Conservation (phyloP, 2,329 filamentous ascomycete species). For the Polychaeton citri region DNA sequence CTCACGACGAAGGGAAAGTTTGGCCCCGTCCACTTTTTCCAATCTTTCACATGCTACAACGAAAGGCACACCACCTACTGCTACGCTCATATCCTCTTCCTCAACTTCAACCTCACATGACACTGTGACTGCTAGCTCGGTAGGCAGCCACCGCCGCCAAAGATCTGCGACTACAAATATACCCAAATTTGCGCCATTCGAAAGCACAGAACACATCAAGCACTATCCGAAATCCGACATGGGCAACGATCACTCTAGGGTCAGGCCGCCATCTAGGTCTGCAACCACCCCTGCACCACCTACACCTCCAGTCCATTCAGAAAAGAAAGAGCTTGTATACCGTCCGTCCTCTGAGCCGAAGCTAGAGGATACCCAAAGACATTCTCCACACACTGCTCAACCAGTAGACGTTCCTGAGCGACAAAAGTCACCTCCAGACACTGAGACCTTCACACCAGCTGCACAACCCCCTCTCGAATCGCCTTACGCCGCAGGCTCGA, state of each 20-base stretch:
- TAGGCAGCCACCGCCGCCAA: not conserved
- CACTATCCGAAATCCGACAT: not conserved
- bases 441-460: conserved; percentile 1
- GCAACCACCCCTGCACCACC: not conserved
- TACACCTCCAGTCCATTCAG: not conserved
- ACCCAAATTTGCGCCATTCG: not conserved
- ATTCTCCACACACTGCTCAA: not conserved
- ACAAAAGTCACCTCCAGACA: not conserved
- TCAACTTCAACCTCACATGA: not conserved
- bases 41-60: conserved; percentile 4
- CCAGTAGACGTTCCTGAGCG: not conserved
- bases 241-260: not conserved
- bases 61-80: conserved; percentile 5
- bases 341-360: not conserved
- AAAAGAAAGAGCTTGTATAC: not conserved
- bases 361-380: not conserved
- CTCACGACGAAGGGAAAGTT: conserved; percentile 4
- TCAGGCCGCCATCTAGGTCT: not conserved
- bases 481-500: conserved; percentile 23
- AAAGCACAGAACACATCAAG: not conserved
- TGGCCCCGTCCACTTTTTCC: conserved; percentile 1
- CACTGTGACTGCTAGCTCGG: not conserved
- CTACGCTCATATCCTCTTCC: conserved; percentile 6
- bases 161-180: not conserved
- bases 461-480: conserved; percentile 7